Base-by-base conservation (phyloP, 305 asterid species). In the Fraxinus floribunda region DNA sequence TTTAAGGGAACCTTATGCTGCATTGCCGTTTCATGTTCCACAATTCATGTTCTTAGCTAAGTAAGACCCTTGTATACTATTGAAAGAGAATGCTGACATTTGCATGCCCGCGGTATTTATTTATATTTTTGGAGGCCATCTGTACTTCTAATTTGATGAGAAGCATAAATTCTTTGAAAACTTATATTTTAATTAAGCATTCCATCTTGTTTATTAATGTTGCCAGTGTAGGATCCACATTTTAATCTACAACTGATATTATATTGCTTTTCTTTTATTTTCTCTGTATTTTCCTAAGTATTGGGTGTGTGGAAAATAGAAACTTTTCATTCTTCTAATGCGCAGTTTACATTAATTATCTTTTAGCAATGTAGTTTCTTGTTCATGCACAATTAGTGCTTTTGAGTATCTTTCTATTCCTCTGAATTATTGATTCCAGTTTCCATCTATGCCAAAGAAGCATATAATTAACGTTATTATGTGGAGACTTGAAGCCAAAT, bases 331-430 rank as follows among this genome's bases (percentile, higher is more conserved):
- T 66, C 74, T 10, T 24, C 38, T 3, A 60, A 22, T 60, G 22
- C 10, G 71, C 32, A 20, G 24, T 22, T 66, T 66, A 24, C 36
- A 24, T 66, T 24, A 66, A 66, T 66, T 66, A 26, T 66, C 74
- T 41, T 41, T 60, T 18, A 44, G 16, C 34, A 73, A 30, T 11
- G 78, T 70, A 77, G 75, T 36, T 36, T 7, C 20, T 32, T 49
- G 18, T 71, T 71, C 36, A 16, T 35, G 26, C 68, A 77, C 64
- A 78, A 71, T 36, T 36, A 24, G 24, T 71, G 71, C 75, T 81
- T 77, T 55, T 18, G 74, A 77, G 26, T 72, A 66, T 74, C 79
- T n/a, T 41, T 60, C 71, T 52, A 7, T 10, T 52, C 30, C 22
- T 3, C 76, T 26, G 34, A 16, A 62, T 41, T 35, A 24, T 77